These are phyloP conservation scores for Tilletiaria anomala DNA, from an alignment of 1,284 basidiomycete genomes.

Conservation along the genomic window DNA sequence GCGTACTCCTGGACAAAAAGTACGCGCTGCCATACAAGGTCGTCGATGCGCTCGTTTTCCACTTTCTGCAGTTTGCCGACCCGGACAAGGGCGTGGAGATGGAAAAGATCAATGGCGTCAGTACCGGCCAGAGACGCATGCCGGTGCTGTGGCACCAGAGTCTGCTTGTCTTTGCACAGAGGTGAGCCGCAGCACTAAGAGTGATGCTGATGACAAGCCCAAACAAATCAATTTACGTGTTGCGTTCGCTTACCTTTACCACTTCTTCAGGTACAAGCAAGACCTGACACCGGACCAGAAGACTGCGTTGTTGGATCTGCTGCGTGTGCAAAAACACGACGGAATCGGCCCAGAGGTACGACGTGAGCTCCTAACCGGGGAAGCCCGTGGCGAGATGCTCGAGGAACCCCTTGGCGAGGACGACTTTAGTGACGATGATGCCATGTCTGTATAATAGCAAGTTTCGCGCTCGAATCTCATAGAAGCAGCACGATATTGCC, in stretches of 20 bases:
- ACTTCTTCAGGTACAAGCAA: slow-evolving; percentile 82
- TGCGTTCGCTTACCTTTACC: too few relatives aligned
- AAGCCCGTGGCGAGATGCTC: slow-evolving; percentile 44
- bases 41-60: slow-evolving; percentile 90
- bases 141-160: slow-evolving; percentile 98
- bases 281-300: slow-evolving; percentile 96
- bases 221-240: too few relatives aligned
- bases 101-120: slow-evolving; percentile 9
- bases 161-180: slow-evolving; percentile 80
- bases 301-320: slow-evolving; percentile 84
- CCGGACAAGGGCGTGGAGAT: slow-evolving; percentile 31
- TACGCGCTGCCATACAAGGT: slow-evolving; percentile 97
- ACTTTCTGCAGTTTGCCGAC: slow-evolving; percentile 78
- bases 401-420: slow-evolving; percentile 32
- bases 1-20: slow-evolving; percentile 93
- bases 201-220: neutral
- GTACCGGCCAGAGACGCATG: slow-evolving; percentile 25
- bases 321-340: slow-evolving; percentile 69
- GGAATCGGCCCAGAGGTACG: slow-evolving; percentile 83
- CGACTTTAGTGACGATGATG: slow-evolving; percentile 7
- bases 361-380: slow-evolving; percentile 53
- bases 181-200: too few relatives aligned
- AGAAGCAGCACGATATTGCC: too few relatives aligned
- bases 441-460: slow-evolving; percentile 23
- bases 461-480: too few relatives aligned